These are phyloP conservation scores for Umbelopsis sp. DNA, from an alignment of 192 early-diverging fungal genomes.

Conservation along the genomic window DNA sequence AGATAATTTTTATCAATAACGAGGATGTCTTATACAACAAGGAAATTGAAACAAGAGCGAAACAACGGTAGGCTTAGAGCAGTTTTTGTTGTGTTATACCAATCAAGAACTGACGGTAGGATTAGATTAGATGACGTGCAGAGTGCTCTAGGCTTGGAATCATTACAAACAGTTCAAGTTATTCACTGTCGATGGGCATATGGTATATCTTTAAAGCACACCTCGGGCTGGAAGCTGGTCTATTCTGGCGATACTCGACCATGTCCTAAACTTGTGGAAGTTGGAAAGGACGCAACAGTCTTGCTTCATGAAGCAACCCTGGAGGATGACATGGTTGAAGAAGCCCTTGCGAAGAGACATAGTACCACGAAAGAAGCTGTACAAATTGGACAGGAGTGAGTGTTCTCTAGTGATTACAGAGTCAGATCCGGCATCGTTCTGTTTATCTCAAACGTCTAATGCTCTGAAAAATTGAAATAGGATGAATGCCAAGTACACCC, in stretches of 20 bases:
- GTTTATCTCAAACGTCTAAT: neutral
- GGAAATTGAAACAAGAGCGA: neutral
- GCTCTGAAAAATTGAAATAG: constrained; percentile 31
- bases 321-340: constrained; percentile 65
- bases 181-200: constrained; percentile 85
- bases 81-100: neutral
- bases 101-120: neutral
- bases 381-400: constrained; percentile 68
- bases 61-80: neutral
- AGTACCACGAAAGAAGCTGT: constrained; percentile 88
- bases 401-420: constrained; percentile 7
- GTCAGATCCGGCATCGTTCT: neutral
- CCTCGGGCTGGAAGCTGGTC: constrained; percentile 75
- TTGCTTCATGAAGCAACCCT: constrained; percentile 95
- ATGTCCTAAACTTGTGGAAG: constrained; percentile 65
- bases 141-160: constrained; percentile 50
- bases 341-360: constrained; percentile 83
- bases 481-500: constrained; percentile 81
- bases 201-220: constrained; percentile 72
- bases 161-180: constrained; percentile 70
- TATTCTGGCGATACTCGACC: constrained; percentile 97
- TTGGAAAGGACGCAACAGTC: constrained; percentile 71
- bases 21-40: constrained; percentile 50
- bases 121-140: constrained; percentile 15
- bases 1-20: constrained; percentile 52